Conservation (phyloP, 2,329 filamentous ascomycete species). For the Didymella sp. region DNA sequence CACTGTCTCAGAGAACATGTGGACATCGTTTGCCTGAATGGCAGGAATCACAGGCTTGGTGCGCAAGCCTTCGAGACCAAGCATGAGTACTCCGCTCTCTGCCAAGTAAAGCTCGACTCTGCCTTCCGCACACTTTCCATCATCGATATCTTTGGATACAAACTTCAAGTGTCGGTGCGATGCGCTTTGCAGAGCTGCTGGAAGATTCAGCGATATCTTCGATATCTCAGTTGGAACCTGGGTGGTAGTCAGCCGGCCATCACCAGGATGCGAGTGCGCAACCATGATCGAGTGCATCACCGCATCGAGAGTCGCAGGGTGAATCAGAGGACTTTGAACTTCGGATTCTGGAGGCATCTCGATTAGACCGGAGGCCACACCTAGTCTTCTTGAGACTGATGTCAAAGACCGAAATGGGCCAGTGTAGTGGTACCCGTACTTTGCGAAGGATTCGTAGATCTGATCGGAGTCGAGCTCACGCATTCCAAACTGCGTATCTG, state of each 20-base stretch:
- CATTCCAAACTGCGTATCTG: not conserved
- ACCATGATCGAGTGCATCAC: slow-evolving; percentile 42
- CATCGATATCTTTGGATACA: not conserved
- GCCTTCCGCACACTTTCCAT: not conserved
- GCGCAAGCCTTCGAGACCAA: slow-evolving; percentile 17
- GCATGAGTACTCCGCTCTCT: not conserved
- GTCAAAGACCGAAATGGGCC: slow-evolving; percentile 7
- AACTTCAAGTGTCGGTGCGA: not conserved
- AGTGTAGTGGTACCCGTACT: slow-evolving; percentile 6
- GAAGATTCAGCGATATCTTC: not conserved
- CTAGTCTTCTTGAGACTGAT: slow-evolving; percentile 3
- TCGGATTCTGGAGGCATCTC: not conserved
- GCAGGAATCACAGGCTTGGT: slow-evolving; percentile 5
- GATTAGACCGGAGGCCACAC: slow-evolving; percentile 1
- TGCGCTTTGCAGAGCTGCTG: slow-evolving; percentile 9
- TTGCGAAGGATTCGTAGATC: not conserved
- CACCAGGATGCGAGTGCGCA: slow-evolving; percentile 40
- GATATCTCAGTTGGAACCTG: slow-evolving; percentile 17
- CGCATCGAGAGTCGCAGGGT: slow-evolving; percentile 43
- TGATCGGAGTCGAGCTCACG: not conserved
- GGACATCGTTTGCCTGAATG: slow-evolving; percentile 7
- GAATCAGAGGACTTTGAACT: slow-evolving; percentile 16
- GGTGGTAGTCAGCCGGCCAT: slow-evolving; percentile 27
- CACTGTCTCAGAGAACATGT: slow-evolving; percentile 19
- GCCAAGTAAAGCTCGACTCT: not conserved